These are phyloP conservation scores for Calonectria pteridis DNA, from an alignment of 2,329 filamentous ascomycete genomes.

Conservation along the genomic window DNA sequence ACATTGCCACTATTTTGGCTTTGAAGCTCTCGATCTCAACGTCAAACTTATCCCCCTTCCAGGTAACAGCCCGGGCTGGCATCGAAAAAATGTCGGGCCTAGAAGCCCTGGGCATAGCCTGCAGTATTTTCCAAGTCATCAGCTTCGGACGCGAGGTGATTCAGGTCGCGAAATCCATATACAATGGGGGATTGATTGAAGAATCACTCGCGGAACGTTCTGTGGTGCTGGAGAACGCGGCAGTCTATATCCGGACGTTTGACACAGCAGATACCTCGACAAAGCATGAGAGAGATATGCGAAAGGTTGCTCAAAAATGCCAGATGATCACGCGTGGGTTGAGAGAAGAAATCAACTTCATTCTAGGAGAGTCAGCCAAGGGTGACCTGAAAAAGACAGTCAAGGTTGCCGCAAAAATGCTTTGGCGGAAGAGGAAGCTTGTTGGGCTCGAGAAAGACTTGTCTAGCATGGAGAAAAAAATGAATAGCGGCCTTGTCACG, in stretches of 20 bases:
- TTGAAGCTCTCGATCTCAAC: not conserved
- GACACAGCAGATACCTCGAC: not conserved
- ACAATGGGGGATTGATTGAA: slow-evolving; percentile 24
- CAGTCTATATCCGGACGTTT: not conserved
- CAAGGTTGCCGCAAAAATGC: slow-evolving; percentile 30
- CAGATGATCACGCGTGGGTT: slow-evolving; percentile 10
- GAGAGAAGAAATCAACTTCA: slow-evolving; percentile 7
- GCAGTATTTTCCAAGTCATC: slow-evolving; percentile 43
- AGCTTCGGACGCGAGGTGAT: slow-evolving; percentile 34
- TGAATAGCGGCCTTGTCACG: slow-evolving; percentile 19
- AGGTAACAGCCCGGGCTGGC: not conserved
- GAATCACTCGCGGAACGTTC: not conserved
- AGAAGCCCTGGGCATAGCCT: slow-evolving; percentile 41
- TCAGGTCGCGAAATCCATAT: slow-evolving; percentile 31
- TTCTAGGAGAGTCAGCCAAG: slow-evolving; percentile 12
- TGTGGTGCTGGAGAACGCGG: not conserved
- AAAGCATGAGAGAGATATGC: slow-evolving; percentile 1
- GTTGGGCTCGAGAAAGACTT: slow-evolving; percentile 32
- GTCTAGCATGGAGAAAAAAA: not conserved
- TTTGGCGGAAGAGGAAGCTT: slow-evolving; percentile 39
- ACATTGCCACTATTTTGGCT: not conserved
- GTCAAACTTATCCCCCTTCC: not conserved
- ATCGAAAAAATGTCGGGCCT: slow-evolving; percentile 29
- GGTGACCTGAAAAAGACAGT: not conserved
- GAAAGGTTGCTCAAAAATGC: slow-evolving; percentile 3